Percentiles rank a stretch among this genome's conserved stretches.
phyloP scores from a whole-genome alignment of 1,139 yeast genomes.

The Geotrichum cucujoidarum region DNA sequence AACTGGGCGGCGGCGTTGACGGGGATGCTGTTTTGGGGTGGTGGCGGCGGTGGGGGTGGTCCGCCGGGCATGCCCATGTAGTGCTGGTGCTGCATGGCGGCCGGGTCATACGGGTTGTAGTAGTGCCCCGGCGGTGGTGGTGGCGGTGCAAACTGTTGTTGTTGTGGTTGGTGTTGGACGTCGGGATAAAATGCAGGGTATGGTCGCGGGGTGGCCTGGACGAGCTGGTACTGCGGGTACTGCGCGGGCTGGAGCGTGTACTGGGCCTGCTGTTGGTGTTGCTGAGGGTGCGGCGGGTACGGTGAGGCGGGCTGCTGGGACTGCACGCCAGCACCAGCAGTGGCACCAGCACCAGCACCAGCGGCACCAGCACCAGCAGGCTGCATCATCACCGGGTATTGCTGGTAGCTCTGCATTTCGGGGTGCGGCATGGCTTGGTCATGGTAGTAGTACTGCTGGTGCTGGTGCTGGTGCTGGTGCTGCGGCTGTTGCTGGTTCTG shows the following conservation, averaged over 20 bases:
- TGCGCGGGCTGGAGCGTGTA: constrained; percentile 1
- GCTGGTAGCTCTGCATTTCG: constrained; percentile 24
- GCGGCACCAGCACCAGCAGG: constrained; percentile 18
- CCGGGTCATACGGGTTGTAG: constrained; percentile 7
- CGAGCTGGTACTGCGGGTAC: constrained; percentile 8
- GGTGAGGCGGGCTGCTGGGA: constrained; percentile 21
- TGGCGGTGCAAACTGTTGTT: constrained; percentile 4
- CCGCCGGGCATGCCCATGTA: constrained; percentile 1
- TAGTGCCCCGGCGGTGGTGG: constrained; percentile 5
- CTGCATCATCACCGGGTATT: constrained; percentile 31
- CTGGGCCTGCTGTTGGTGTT: constrained; percentile 12
- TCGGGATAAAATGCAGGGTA: constrained; percentile 4
- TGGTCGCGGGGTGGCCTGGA: constrained; percentile 16
- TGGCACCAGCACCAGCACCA: neutral
- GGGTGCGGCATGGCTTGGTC: constrained; percentile 5
- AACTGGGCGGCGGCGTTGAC: constrained; percentile 29
- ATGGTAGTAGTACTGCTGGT: constrained; percentile 11
- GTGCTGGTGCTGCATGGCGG: constrained; percentile 10
- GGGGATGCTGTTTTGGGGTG: constrained; percentile 7
- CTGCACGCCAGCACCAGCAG: constrained; percentile 3
- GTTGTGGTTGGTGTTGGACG: constrained; percentile 12
- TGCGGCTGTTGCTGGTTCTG: constrained; percentile 15
- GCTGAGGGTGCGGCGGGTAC: constrained; percentile 15
- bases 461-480: constrained; percentile 9
- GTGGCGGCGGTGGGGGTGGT: neutral